A percentile compares a stretch with the other conserved stretches of the same genome.
Evolutionary conservation across 148 eudicot genomes (phyloP).

Genomic region (Spergularia bocconei): DNA sequence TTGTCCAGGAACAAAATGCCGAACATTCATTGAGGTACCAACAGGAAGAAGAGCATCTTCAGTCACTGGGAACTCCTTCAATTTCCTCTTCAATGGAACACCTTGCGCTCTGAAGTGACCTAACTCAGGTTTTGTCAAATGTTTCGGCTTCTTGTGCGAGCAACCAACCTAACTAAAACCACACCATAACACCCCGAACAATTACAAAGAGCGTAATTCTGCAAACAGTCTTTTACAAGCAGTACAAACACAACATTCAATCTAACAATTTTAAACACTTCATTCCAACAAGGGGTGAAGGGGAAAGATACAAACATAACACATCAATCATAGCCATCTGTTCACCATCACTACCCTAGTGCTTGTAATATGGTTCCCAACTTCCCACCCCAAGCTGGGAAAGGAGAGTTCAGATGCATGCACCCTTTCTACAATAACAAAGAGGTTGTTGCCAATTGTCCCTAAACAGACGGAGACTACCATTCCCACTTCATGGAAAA

Average conservation of each 20-base stretch:
- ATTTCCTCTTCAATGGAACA: conserved; percentile 91
- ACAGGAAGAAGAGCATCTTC: conserved; percentile 90
- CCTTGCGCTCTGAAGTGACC: conserved; percentile 99
- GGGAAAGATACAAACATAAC: not conserved
- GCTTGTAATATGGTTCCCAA: too few species aligned
- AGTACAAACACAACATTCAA: not conserved
- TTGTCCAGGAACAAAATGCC: conserved; percentile 98
- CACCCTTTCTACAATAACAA: too few species aligned
- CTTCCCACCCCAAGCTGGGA: too few species aligned
- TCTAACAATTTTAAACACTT: not conserved
- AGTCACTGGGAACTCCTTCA: conserved; percentile 90
- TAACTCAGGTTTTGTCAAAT: conserved; percentile 84
- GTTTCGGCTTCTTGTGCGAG: conserved; percentile 89
- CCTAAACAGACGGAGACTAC: too few species aligned
- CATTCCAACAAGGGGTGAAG: not conserved
- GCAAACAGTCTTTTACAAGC: not conserved
- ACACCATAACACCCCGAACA: conserved; percentile 30
- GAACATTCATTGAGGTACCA: conserved; percentile 71
- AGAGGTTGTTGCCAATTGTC: too few species aligned
- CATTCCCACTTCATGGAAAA: too few species aligned
- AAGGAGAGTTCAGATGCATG: too few species aligned
- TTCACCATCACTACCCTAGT: too few species aligned
- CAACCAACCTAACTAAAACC: conserved; percentile 76
- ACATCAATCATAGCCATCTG: too few species aligned
- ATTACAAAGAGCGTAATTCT: conserved; percentile 17